phyloP scores from a whole-genome alignment of 2,329 filamentous ascomycete species.

The Sclerotinia spermophila region DNA sequence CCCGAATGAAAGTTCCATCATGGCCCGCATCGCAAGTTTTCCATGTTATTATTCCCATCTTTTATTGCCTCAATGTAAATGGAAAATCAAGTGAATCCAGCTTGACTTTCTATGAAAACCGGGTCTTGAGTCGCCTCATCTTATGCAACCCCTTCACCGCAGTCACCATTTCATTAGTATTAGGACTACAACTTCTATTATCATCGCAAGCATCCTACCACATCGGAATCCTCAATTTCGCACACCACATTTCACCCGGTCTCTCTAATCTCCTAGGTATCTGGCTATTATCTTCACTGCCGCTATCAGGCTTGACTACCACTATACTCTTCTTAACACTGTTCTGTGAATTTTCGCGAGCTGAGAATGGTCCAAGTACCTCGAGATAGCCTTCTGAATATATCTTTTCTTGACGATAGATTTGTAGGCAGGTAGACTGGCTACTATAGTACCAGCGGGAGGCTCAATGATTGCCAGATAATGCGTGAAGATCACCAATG shows the following conservation, averaged over 20 bases:
- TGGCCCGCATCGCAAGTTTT: no score
- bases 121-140: not conserved
- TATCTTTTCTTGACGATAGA: not conserved
- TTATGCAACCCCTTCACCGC: not conserved
- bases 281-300: not conserved
- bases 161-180: no score
- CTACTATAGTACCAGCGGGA: not conserved
- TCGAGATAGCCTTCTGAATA: not conserved
- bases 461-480: slow-evolving; percentile 4
- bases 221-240: not conserved
- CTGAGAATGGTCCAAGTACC: not conserved
- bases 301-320: not conserved
- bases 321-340: not conserved
- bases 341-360: not conserved
- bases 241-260: not conserved
- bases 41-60: no score
- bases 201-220: not conserved
- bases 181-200: not conserved
- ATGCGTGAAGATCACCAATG: not conserved
- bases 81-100: no score
- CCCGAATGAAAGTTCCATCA: no score
- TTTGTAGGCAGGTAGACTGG: not conserved
- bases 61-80: no score
- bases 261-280: not conserved
- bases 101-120: no score